phyloP scores from a whole-genome alignment of 257 asterid genomes.

The Coffea eugenioides region DNA sequence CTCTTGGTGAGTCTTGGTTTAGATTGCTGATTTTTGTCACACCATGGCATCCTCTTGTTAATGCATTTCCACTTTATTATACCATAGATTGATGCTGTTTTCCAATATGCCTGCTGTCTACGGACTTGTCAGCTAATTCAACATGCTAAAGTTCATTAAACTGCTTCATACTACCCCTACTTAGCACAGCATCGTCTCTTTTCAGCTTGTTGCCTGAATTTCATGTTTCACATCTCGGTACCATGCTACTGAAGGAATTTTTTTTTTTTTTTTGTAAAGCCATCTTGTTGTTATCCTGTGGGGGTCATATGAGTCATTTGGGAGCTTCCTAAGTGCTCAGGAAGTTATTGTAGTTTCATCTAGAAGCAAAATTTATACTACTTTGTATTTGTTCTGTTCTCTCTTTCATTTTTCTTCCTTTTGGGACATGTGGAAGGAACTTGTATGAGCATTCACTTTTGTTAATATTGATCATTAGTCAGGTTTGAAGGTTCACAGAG shows the following conservation, averaged over 20 bases:
- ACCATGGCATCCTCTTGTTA: too few relatives aligned
- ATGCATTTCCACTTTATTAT: too few relatives aligned
- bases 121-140: neutral
- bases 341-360: neutral
- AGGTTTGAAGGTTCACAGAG: too few relatives aligned
- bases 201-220: neutral
- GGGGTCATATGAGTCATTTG: neutral
- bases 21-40: too few relatives aligned
- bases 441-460: too few relatives aligned
- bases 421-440: too few relatives aligned
- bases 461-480: neutral
- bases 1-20: too few relatives aligned
- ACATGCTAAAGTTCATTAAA: neutral
- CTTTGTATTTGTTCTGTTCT: neutral
- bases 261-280: neutral
- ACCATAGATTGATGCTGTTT: neutral
- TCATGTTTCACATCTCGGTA: neutral
- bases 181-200: neutral
- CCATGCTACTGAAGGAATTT: neutral
- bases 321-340: neutral
- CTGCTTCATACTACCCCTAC: neutral
- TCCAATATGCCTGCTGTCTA: neutral
- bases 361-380: neutral
- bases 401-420: neutral
- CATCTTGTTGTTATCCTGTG: neutral